Evolutionary conservation across 352 stramenopile species (phyloP), one percentile per base, ranked within the genome.

Genomic region (Hyaloperonospora arabidopsidis): DNA sequence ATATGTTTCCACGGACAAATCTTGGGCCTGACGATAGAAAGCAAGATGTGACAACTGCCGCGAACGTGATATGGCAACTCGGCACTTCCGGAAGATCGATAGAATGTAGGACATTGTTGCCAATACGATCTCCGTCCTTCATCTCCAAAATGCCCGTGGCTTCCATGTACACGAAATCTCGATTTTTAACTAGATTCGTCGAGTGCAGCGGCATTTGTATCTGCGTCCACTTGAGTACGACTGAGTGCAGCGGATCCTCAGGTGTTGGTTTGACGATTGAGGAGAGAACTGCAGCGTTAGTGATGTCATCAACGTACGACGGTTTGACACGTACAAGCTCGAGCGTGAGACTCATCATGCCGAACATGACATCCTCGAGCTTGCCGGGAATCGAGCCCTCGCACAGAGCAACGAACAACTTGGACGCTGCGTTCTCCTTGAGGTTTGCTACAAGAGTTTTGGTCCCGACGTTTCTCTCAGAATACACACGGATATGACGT

Each of bases 341-440:
- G 5, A 70, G 41, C 11, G 67, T 69, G 36, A 59, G 61, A 38
- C 53, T 68, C 13, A 68, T 57, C 12, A 67, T 40, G n/a, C 68
- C 68, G n/a, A 65, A 76, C 60, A 76, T 68, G 41, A 74, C 57
- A 36, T 76, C 68, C 10, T 76, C 65, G 15, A 76, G 47, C 15
- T 65, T 63, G n/a, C 67, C 67, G 0, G 59, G 54, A 5, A 74
- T 61, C 0, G 54, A 52, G 10, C 66, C 66, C 23, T 70, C 58
- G 25, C 58, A 70, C 12, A 74, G 29, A n/a, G 70, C 18, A 6
- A 67, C 41, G 0, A 61, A 49, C 45, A 72, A 55, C 12, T 67
- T 60, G 5, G 52, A 19, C 17, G 21, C 50, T 22, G 57, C 43
- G 11, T 55, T 13, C 14, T 58, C 61, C 11, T 50, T 43, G 0